phyloP scores from a whole-genome alignment of 257 asterid genomes.

The Solanum appendiculatum region DNA sequence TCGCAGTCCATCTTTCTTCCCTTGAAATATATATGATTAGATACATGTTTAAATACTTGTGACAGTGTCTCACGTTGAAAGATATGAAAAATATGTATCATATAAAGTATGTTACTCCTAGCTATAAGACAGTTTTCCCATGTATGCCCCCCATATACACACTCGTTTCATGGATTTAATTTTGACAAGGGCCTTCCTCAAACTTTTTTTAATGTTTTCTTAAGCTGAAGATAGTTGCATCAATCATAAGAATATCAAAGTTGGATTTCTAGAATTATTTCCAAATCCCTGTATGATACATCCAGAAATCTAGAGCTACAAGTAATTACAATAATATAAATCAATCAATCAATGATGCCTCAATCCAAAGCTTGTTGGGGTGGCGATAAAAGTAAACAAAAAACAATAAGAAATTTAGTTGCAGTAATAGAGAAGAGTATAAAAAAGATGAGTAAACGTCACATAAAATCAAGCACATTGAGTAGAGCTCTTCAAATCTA shows the following conservation, averaged over 20 bases:
- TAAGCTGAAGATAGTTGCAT: background rate
- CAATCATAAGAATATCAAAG: background rate
- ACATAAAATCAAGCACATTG: background rate
- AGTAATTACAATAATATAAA: background rate
- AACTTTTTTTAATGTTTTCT: background rate
- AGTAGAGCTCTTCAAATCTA: background rate
- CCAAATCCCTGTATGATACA: background rate
- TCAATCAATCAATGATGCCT: background rate
- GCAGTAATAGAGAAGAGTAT: background rate
- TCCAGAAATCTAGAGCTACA: background rate
- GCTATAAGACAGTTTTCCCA: background rate
- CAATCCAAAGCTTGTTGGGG: background rate
- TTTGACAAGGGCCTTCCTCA: background rate
- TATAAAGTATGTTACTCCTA: background rate
- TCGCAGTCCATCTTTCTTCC: background rate
- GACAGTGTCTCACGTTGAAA: background rate
- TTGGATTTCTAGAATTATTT: background rate
- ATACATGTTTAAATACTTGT: background rate
- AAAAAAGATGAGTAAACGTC: background rate
- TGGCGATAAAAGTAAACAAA: background rate
- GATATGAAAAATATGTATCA: background rate
- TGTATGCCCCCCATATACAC: background rate
- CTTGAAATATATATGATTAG: background rate
- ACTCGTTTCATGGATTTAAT: background rate
- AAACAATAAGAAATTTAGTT: background rate